Percentiles rank a stretch among this genome's conserved stretches.
phyloP scores from a whole-genome alignment of 2,329 filamentous ascomycete genomes.

The Emmonsiellopsis sp. region DNA sequence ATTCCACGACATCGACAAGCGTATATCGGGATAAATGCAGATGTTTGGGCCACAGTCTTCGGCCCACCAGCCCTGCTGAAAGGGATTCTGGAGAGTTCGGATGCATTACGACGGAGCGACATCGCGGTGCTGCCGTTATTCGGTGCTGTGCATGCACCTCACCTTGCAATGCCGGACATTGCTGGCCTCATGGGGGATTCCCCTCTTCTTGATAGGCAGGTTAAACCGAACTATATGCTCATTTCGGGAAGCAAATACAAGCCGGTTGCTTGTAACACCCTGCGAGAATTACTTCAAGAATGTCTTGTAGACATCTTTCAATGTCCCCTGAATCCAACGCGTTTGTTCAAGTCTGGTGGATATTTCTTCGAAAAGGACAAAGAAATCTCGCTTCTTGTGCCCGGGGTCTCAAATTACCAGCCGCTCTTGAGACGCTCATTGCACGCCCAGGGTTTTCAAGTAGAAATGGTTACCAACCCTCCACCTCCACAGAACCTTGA shows the following conservation, averaged over 20 bases:
- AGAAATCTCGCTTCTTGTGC: neutral
- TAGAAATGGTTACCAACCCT: slow-evolving; percentile 40
- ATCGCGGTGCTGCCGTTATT: too few relatives aligned
- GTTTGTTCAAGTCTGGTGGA: slow-evolving; percentile 9
- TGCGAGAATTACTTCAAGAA: slow-evolving; percentile 14
- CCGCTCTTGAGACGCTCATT: neutral
- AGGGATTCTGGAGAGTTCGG: too few relatives aligned
- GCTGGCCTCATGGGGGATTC: neutral
- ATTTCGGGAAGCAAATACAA: slow-evolving; percentile 3
- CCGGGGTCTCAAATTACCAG: neutral
- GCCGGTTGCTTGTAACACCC: slow-evolving; percentile 14
- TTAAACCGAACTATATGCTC: neutral
- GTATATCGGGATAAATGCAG: neutral
- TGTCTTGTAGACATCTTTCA: slow-evolving; percentile 17
- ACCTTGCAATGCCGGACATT: neutral
- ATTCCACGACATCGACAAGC: neutral
- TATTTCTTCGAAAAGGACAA: neutral
- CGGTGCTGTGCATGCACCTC: neutral
- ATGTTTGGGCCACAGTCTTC: neutral
- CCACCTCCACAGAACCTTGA: neutral
- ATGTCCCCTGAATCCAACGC: slow-evolving; percentile 18
- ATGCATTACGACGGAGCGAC: too few relatives aligned
- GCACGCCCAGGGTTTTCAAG: slow-evolving; percentile 43
- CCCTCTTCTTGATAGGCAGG: neutral
- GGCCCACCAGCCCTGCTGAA: too few relatives aligned